These are phyloP conservation scores for Camellia japonica DNA, from an alignment of 148 eudicot species.

Conservation along the genomic window DNA sequence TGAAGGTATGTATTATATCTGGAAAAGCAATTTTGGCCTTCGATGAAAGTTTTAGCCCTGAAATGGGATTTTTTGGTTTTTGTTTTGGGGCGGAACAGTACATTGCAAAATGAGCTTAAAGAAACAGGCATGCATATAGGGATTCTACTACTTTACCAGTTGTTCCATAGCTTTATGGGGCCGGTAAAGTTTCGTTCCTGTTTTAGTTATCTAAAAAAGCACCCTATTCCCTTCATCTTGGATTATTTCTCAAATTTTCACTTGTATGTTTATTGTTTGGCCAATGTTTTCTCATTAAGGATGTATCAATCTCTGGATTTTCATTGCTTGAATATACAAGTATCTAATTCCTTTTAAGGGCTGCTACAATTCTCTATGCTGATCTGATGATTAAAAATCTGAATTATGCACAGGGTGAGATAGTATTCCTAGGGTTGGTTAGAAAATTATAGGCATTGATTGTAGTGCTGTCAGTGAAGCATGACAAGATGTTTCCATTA, in stretches of 20 bases:
- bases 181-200: background rate
- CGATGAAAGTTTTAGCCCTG: background rate
- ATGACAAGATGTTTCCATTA: background rate
- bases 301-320: background rate
- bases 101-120: background rate
- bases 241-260: background rate
- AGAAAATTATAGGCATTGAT: background rate
- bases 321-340: background rate
- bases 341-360: background rate
- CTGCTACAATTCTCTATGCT: background rate
- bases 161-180: background rate
- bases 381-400: background rate
- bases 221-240: background rate
- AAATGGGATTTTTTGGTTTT: background rate
- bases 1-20: background rate
- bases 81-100: background rate
- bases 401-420: too few species aligned
- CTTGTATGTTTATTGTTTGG: background rate
- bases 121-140: constrained; percentile 4
- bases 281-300: background rate
- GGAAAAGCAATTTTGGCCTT: background rate
- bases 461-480: background rate
- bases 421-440: background rate
- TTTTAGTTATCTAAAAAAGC: background rate
- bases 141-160: background rate